Percentiles rank a stretch among this genome's conserved stretches.
Evolutionary conservation across 495 filamentous ascomycete genomes (phyloP).

Genomic region (Amphirosellinia nigrospora): DNA sequence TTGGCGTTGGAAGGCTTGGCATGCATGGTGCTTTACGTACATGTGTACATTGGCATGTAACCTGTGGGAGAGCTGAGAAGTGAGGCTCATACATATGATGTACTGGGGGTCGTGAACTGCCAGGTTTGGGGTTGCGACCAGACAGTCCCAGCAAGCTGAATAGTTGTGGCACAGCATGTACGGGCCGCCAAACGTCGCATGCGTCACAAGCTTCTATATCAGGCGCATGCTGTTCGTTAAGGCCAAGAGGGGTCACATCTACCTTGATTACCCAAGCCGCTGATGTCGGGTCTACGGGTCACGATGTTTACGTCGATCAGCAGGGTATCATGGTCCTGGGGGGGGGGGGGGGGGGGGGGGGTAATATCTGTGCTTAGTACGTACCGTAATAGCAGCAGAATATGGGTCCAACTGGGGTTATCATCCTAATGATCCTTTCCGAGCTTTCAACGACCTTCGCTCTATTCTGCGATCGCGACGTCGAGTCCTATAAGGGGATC

Average conservation of each 20-base stretch:
- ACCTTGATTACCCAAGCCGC: slow-evolving; percentile 1
- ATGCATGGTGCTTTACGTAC: slow-evolving; percentile 25
- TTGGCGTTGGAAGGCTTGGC: slow-evolving; percentile 20
- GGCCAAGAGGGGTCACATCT: slow-evolving; percentile 4
- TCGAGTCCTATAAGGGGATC: neutral
- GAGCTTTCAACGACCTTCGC: slow-evolving; percentile 7
- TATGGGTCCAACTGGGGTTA: slow-evolving; percentile 15
- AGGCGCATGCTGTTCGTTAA: neutral
- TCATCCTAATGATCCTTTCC: slow-evolving; percentile 24
- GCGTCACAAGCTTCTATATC: slow-evolving; percentile 24
- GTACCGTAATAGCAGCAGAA: neutral
- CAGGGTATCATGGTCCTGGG: neutral
- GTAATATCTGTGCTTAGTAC: neutral
- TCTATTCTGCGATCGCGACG: neutral
- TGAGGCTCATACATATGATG: slow-evolving; percentile 15
- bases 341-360: neutral
- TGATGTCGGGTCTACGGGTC: neutral
- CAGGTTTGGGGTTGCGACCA: neutral
- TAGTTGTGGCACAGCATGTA: slow-evolving; percentile 16
- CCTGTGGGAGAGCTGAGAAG: neutral
- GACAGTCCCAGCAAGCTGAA: slow-evolving; percentile 10
- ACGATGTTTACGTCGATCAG: slow-evolving; percentile 17
- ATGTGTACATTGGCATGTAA: neutral
- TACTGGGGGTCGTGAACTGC: slow-evolving; percentile 3
- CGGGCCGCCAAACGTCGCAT: slow-evolving; percentile 13